phyloP scores from a whole-genome alignment of 768 basidiomycete species.

The Mycena olivaceomarginata region DNA sequence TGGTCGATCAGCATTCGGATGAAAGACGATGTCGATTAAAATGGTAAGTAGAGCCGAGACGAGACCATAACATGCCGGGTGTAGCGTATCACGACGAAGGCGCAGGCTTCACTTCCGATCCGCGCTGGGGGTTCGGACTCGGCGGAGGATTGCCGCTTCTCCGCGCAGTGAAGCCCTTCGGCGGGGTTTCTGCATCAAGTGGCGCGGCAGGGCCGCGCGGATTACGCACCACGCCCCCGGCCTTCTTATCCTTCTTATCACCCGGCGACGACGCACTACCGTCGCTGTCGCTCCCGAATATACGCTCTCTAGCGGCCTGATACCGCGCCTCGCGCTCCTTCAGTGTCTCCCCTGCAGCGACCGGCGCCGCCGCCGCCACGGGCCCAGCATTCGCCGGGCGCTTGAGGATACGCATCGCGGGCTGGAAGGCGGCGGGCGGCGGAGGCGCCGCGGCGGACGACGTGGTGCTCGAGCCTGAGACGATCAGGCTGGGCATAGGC shows the following conservation, averaged over 20 bases:
- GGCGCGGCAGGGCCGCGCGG: constrained; percentile 54
- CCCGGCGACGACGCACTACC: not conserved
- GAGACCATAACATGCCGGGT: no score
- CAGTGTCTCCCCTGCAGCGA: constrained; percentile 60
- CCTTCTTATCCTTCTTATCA: constrained; percentile 10
- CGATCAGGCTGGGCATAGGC: constrained; percentile 82
- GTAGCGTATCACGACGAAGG: no score
- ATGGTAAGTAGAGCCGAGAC: no score
- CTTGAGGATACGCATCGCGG: constrained; percentile 83
- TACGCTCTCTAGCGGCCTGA: constrained; percentile 83
- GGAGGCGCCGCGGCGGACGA: constrained; percentile 63
- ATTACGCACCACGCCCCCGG: constrained; percentile 51
- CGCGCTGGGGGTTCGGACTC: constrained; percentile 14
- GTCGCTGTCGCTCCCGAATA: constrained; percentile 69
- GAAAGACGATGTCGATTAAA: no score
- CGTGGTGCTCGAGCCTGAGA: constrained; percentile 60
- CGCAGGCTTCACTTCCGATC: no score
- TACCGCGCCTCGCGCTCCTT: constrained; percentile 85
- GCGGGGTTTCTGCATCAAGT: not conserved
- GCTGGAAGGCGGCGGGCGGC: constrained; percentile 75
- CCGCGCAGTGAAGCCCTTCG: constrained; percentile 26
- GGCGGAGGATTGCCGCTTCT: constrained; percentile 23
- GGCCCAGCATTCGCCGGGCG: constrained; percentile 67
- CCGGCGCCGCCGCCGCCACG: constrained; percentile 48
- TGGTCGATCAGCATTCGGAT: no score